Evolutionary conservation across 2,329 filamentous ascomycete species (phyloP), one percentile per base, ranked within the genome.

Genomic region (Plectosphaerella plurivora): DNA sequence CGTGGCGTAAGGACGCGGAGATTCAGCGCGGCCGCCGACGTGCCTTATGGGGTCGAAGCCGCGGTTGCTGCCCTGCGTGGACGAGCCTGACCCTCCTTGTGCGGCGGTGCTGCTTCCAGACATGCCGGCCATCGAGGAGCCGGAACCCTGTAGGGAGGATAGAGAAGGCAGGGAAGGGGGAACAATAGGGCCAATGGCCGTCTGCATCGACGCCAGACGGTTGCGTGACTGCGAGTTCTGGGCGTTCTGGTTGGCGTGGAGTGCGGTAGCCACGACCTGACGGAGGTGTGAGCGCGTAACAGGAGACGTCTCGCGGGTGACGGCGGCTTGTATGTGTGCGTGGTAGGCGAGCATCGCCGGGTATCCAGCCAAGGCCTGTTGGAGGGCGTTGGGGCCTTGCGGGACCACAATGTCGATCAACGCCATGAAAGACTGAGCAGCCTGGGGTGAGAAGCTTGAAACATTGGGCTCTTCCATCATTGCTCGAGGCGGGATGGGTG

Each of bases 391-490:
- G 1, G 72, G 71, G 0, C 82, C 83, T 49, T 76, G 72, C 0
- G 76, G 72, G 0, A 86, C 71, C 14, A 75, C 67, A 6, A 70
- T 65, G 52, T 86, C 79, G 49, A 86, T 82, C 53, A 83, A 65
- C 10, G 71, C 68, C 36, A 68, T 73, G 50, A 79, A 78, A 4
- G 74, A 73, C n/a, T 66, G 61, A 10, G 70, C 64, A 7, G 71
- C 65, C 48, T 56, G 45, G 0, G 66, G 61, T 2, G 64, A 62
- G n/a, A 67, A 57, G 11, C 63, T 64, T 9, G 68, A 63, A 53
- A 63, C 60, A 18, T 64, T 62, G 45, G 68, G 63, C 16, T 14
- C 25, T 16, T 50, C 50, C 28, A 51, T 64, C 57, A 41, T 70
- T 65, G 20, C 65, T 51, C 39, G 66, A 61, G 14, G 58, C 62